Evolutionary conservation across 129 eudicot species (phyloP).

Genomic region (Lactuca sativa): DNA sequence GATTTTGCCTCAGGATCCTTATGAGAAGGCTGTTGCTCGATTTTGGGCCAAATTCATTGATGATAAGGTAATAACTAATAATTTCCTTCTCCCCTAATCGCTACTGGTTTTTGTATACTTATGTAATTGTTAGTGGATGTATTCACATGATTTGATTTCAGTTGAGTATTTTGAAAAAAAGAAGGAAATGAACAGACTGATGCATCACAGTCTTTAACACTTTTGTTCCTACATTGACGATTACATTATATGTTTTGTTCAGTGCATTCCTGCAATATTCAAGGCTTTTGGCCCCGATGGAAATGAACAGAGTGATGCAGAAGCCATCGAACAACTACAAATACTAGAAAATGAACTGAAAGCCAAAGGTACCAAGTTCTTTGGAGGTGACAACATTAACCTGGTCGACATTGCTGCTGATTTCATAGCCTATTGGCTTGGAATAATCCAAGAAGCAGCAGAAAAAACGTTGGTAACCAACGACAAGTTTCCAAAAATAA

Average conservation of each 20-base stretch:
- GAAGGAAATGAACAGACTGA: neutral
- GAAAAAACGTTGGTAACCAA: constrained; percentile 19
- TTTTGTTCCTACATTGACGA: neutral
- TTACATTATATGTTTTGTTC: constrained; percentile 1
- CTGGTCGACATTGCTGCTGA: constrained; percentile 38
- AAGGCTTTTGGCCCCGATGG: constrained; percentile 13
- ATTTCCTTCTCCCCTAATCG: neutral
- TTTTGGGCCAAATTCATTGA: constrained; percentile 35
- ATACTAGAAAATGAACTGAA: constrained; percentile 15
- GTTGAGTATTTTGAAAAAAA: too few species aligned
- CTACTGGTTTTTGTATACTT: neutral
- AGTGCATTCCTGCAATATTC: constrained; percentile 20
- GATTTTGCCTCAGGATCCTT: constrained; percentile 32
- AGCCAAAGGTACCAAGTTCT: constrained; percentile 30
- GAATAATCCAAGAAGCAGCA: constrained; percentile 28
- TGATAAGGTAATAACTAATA: constrained; percentile 21
- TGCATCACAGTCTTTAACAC: neutral
- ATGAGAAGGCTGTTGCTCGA: constrained; percentile 28
- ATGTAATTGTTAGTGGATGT: neutral
- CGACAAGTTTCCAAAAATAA: constrained; percentile 38
- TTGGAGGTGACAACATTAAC: constrained; percentile 42
- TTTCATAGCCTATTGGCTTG: constrained; percentile 45
- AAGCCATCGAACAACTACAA: constrained; percentile 19
- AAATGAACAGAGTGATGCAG: constrained; percentile 11
- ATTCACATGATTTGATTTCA: neutral